Base-by-base conservation (phyloP, 176 grass and related monocot genomes). In the Leersia perrieri region DNA sequence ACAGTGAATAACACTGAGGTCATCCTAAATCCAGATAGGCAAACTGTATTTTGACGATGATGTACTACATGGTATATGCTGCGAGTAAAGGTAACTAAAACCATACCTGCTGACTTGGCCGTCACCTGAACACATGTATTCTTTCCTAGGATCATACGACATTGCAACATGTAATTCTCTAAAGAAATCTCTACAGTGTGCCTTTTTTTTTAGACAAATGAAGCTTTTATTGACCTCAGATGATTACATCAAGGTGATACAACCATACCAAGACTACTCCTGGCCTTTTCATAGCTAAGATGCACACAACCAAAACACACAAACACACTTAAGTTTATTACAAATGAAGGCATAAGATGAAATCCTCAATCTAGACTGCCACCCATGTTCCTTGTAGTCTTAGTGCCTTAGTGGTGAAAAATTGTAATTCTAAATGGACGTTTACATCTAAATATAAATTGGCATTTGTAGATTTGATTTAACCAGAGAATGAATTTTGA, bases 31-130 rank as follows among this genome's bases (percentile, higher is more conserved):
- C 26, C 26, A 71, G 66, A 66, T 18, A 3, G 26, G 64, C 8
- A 73, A 25, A n/a, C n/a, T 66, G 23, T 57, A 73, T 60, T 78
- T 34, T 83, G 28, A 61, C 47, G 22, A 15, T 35, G 14, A 45
- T 55, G 35, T 47, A 33, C 6, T 34, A 58, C 7, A 33, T 47
- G 77, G 33, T 20, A 34, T 72, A 64, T 88, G 40, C 25, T 66
- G 34, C 10, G 23, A 87, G 45, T 68, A 81, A 33, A 75, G 51
- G 28, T 81, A 62, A 45, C 49, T 27, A 35, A 27, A 80, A 80
- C n/a, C 27, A 72, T 18, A 57, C 33, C 61, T 75, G 27, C 61
- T 9, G n/a, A 61, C 57, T 57, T 67, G 71, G 27, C 25, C 81
- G 75, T 41, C 63, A 67, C 60, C 45, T 82, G 28, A 32, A 27